Conservation (phyloP, 75 land plant genomes). For the Pinus albicaulis region DNA sequence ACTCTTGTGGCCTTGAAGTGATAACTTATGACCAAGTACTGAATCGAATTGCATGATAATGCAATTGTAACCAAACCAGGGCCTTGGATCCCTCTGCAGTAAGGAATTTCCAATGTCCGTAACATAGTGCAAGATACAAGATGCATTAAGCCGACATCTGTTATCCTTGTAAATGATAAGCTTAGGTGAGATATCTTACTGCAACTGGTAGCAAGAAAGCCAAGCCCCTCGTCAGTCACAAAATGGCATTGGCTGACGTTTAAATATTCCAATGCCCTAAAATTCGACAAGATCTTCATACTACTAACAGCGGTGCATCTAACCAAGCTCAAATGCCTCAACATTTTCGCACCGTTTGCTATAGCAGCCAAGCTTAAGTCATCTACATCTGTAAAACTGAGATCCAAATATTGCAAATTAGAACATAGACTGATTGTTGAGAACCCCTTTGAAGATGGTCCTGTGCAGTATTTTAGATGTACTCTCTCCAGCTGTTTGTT, state of each 20-base stretch:
- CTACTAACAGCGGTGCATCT: conserved; percentile 26
- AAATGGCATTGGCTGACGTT: conserved; percentile 36
- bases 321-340: conserved; percentile 28
- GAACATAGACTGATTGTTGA: conserved; percentile 28
- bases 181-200: conserved; percentile 21
- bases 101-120: conserved; percentile 29
- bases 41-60: conserved; percentile 24
- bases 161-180: conserved; percentile 36
- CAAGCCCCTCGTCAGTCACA: conserved; percentile 42
- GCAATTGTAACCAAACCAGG: conserved; percentile 27
- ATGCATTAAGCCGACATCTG: conserved; percentile 25
- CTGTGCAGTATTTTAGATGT: conserved; percentile 29
- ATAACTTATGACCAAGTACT: conserved; percentile 34
- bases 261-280: conserved; percentile 24
- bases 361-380: conserved; percentile 30
- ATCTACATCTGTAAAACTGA: conserved; percentile 43
- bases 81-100: conserved; percentile 35
- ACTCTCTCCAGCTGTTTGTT: conserved; percentile 21
- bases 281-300: conserved; percentile 18
- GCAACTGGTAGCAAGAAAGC: conserved; percentile 16
- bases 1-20: conserved; percentile 22
- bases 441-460: conserved; percentile 40
- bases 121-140: conserved; percentile 23
- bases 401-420: conserved; percentile 25
- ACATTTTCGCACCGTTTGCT: conserved; percentile 19